Evolutionary conservation across 371 early-diverging fungal species (phyloP).

Genomic region (Mucor velutinosus): DNA sequence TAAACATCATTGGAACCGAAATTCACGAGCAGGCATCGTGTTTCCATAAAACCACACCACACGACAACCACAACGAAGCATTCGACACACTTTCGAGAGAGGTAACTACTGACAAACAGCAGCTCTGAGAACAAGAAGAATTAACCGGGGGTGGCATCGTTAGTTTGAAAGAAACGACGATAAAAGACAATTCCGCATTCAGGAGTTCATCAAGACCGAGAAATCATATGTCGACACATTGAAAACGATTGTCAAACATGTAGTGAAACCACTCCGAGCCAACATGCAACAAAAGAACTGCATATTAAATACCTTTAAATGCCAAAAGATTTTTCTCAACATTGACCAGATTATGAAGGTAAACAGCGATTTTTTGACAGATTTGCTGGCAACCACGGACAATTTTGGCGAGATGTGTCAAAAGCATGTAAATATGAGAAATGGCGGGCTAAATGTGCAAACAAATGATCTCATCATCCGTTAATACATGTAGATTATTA

Average conservation of each 20-base stretch:
- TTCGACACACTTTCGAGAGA: background rate
- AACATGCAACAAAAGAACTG: slow-evolving; percentile 23
- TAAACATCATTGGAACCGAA: slow-evolving; percentile 20
- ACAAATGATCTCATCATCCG: background rate
- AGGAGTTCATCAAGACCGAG: slow-evolving; percentile 48
- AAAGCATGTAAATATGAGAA: slow-evolving; percentile 38
- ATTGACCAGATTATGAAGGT: slow-evolving; percentile 38
- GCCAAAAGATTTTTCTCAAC: slow-evolving; percentile 48
- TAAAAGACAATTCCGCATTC: slow-evolving; percentile 31
- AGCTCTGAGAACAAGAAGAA: background rate
- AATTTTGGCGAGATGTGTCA: slow-evolving; percentile 45
- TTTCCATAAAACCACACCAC: background rate
- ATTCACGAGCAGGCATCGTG: slow-evolving; percentile 11
- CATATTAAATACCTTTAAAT: slow-evolving; percentile 42
- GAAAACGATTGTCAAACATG: slow-evolving; percentile 29
- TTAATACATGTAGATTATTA: slow-evolving; percentile 26
- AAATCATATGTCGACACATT: slow-evolving; percentile 43
- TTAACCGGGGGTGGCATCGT: background rate
- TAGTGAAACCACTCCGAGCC: slow-evolving; percentile 34
- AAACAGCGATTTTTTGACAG: slow-evolving; percentile 35
- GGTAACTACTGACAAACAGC: background rate
- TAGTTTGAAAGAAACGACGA: slow-evolving; percentile 29
- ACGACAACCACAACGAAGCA: background rate
- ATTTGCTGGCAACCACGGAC: slow-evolving; percentile 16
- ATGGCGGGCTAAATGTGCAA: background rate